Conservation (phyloP, 441 rosid genomes). For the Oxalis stricta region DNA sequence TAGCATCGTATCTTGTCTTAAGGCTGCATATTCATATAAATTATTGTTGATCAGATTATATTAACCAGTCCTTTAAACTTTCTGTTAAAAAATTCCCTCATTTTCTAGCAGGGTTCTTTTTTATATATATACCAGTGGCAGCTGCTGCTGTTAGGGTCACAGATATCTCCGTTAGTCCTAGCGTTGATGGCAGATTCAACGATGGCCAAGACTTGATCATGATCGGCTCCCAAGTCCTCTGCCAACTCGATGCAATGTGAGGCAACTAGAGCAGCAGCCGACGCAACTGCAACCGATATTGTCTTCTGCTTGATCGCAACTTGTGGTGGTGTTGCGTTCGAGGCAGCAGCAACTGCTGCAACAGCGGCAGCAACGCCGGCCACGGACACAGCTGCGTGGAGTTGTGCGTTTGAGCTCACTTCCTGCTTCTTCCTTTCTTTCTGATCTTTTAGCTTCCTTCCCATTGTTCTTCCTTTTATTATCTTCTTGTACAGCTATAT, state of each 20-base stretch:
- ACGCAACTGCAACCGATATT: slow-evolving; percentile 50
- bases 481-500: slow-evolving; percentile 66
- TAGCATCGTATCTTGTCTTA: slow-evolving; percentile 65
- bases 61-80: too few relatives aligned
- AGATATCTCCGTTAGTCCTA: slow-evolving; percentile 70
- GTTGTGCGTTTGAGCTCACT: slow-evolving; percentile 59
- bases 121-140: slow-evolving; percentile 95
- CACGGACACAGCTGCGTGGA: slow-evolving; percentile 85
- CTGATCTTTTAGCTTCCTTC: slow-evolving; percentile 83
- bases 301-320: slow-evolving; percentile 16
- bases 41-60: slow-evolving; percentile 6
- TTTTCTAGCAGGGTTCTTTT: too few relatives aligned
- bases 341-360: slow-evolving; percentile 60
- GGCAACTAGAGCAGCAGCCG: slow-evolving; percentile 83
- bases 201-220: slow-evolving; percentile 49
- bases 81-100: too few relatives aligned
- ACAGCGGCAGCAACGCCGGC: slow-evolving; percentile 90
- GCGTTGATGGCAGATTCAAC: slow-evolving; percentile 76
- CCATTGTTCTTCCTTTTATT: slow-evolving; percentile 58
- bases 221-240: slow-evolving; percentile 83
- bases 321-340: slow-evolving; percentile 34
- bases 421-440: slow-evolving; percentile 90
- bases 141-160: slow-evolving; percentile 93
- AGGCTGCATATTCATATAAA: slow-evolving; percentile 27
- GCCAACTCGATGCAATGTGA: slow-evolving; percentile 89